phyloP scores from a whole-genome alignment of 108 stramenopile genomes.

The Fragilaria radians region DNA sequence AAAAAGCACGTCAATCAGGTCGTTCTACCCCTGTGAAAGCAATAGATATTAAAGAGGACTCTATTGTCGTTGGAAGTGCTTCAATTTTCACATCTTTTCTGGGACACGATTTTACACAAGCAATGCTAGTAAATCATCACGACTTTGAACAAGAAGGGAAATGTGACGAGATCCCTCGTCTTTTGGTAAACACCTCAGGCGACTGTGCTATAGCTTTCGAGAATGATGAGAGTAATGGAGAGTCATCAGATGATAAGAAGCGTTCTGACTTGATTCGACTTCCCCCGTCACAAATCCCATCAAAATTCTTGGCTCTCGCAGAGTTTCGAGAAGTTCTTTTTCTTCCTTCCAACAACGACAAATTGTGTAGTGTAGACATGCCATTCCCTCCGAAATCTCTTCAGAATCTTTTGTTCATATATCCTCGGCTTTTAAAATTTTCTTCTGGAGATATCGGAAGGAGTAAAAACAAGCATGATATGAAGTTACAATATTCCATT shows the following conservation, averaged over 20 bases:
- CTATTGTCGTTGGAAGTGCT: conserved; percentile 8
- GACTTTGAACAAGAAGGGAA: conserved; percentile 15
- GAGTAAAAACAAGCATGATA: background rate
- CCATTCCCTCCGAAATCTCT: conserved; percentile 34
- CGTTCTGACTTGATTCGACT: conserved; percentile 68
- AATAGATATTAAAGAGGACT: background rate
- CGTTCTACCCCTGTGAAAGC: background rate
- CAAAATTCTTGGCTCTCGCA: conserved; percentile 51
- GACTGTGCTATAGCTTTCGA: conserved; percentile 65
- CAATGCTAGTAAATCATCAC: conserved; percentile 49
- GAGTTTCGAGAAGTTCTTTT: conserved; percentile 74
- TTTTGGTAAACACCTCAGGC: conserved; percentile 70
- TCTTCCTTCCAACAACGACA: conserved; percentile 49
- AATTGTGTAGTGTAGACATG: conserved; percentile 42
- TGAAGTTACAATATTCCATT: conserved; percentile 26
- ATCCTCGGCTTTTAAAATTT: conserved; percentile 52
- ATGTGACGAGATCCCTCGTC: conserved; percentile 17
- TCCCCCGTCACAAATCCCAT: conserved; percentile 32
- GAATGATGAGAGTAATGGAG: conserved; percentile 7
- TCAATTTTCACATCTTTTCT: conserved; percentile 52
- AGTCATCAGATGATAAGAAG: conserved; percentile 9
- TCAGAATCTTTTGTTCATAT: conserved; percentile 70
- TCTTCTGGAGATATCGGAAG: conserved; percentile 9
- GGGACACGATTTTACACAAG: conserved; percentile 58
- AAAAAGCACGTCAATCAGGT: background rate